Percentiles rank a stretch among this genome's conserved stretches.
These are phyloP conservation scores for Tothia fuscella DNA, from an alignment of 2,329 filamentous ascomycete genomes.

Conservation along the genomic window DNA sequence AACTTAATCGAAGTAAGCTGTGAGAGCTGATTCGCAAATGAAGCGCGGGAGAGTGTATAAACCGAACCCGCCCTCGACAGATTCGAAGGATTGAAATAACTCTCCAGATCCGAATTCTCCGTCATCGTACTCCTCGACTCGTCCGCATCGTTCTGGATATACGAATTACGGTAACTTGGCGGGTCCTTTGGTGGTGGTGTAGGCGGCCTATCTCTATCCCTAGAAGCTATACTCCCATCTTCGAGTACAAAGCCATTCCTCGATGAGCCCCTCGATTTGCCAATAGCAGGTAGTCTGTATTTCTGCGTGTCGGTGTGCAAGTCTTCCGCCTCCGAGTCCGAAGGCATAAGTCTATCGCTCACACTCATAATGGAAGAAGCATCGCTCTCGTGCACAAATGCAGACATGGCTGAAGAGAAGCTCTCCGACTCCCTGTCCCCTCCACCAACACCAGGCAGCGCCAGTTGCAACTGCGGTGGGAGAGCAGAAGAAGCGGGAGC, in stretches of 20 bases:
- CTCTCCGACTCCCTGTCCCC: too few relatives aligned
- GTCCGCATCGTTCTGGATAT: not conserved
- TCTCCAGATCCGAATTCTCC: not conserved
- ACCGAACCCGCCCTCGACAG: conserved; percentile 67
- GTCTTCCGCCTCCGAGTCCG: conserved; percentile 36
- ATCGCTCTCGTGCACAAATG: conserved; percentile 34
- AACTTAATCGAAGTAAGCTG: conserved; percentile 84
- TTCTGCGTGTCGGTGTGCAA: conserved; percentile 61
- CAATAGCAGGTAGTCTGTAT: conserved; percentile 60
- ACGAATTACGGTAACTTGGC: conserved; percentile 5
- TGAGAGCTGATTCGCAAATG: conserved; percentile 84
- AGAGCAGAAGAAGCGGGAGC: conserved; percentile 30
- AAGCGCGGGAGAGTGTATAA: conserved; percentile 83
- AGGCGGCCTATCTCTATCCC: conserved; percentile 21
- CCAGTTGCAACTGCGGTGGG: conserved; percentile 3
- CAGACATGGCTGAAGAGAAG: conserved; percentile 11
- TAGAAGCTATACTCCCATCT: conserved; percentile 5
- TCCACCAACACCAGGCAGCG: not conserved
- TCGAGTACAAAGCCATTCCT: conserved; percentile 8
- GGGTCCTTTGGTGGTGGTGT: conserved; percentile 41
- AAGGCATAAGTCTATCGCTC: conserved; percentile 42
- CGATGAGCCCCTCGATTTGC: conserved; percentile 9
- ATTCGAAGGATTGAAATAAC: conserved; percentile 51
- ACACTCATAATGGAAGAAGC: conserved; percentile 37
- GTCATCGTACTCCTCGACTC: not conserved